Evolutionary conservation across 306 rosid genomes (phyloP), one percentile per base, ranked within the genome.

Genomic region (Gastrolobium villosum): DNA sequence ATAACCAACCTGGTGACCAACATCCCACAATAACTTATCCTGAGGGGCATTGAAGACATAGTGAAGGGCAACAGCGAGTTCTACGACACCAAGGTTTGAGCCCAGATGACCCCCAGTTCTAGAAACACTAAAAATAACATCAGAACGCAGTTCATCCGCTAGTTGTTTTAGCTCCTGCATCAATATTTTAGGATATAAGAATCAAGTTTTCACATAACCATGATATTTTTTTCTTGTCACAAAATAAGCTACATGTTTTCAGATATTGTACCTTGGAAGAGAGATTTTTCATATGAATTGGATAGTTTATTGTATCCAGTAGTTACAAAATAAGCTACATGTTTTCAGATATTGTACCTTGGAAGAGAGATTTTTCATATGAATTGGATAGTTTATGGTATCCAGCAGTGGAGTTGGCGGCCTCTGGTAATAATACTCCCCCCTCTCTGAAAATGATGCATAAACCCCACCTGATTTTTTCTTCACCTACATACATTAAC

Each of bases 101-200:
- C 99, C 99, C 15, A 93, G 56, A 86, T 96, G 99, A 11, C 98
- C 99, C n/a, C 99, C 99, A 28, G 99, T 96, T 84, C 85, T 93
- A 1, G 97, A 93, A 80, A 96, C 99, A 41, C 90, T 93, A 85
- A 96, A 93, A 84, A 96, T 93, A 54, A 96, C 96, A 83, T 96
- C 99, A 20, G 97, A 96, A 70, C 98, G 88, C 31, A 96, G 74
- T 79, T 96, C 98, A 79, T 96, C 99, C 6, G 98, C 78, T 2
- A 96, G 89, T 83, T 96, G 99, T 75, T 89, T 86, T 31, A 95
- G 96, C 89, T 93, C 97, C 98, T 95, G 87, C 74, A 73, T 64
- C 70, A 72, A 62, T 35, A 30, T 40, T 40, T 28, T 4, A 40
- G 48, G 35, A 49, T 4, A n/a, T n/a, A 62, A 32, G 48, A 43